phyloP scores from a whole-genome alignment of 148 eudicot species.

The Salicornia ramosissima region DNA sequence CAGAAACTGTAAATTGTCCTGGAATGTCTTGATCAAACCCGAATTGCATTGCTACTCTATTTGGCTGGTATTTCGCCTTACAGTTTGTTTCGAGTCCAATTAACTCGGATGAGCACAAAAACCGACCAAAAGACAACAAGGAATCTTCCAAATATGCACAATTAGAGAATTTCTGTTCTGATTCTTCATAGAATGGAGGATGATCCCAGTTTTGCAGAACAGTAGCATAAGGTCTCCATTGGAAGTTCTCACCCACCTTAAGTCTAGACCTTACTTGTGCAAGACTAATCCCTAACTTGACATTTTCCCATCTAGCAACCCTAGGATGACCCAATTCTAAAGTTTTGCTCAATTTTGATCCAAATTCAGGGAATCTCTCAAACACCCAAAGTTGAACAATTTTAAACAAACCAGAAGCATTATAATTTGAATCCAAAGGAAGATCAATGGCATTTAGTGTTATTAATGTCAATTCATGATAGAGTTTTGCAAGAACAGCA shows the following conservation, averaged over 20 bases:
- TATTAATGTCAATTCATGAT: constrained; percentile 26
- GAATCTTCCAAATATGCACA: constrained; percentile 22
- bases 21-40: constrained; percentile 46
- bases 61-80: constrained; percentile 35
- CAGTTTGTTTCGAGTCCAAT: constrained; percentile 19
- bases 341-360: constrained; percentile 27
- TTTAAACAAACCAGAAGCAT: constrained; percentile 28
- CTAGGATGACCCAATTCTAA: constrained; percentile 35
- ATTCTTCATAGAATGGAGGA: constrained; percentile 25
- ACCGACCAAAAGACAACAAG: constrained; percentile 28
- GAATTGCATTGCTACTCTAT: constrained; percentile 46
- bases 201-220: constrained; percentile 31
- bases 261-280: constrained; percentile 22
- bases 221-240: constrained; percentile 40
- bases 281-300: constrained; percentile 15
- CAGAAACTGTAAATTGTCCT: constrained; percentile 7
- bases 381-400: constrained; percentile 42
- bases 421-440: constrained; percentile 10
- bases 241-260: constrained; percentile 18
- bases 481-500: constrained; percentile 35
- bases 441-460: constrained; percentile 12
- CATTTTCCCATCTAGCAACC: constrained; percentile 35
- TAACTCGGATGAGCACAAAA: constrained; percentile 26
- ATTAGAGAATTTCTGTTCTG: constrained; percentile 15
- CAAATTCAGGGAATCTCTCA: constrained; percentile 35